These are phyloP conservation scores for Blastobotrys petasosporus DNA, from an alignment of 1,139 yeast species.

Conservation along the genomic window DNA sequence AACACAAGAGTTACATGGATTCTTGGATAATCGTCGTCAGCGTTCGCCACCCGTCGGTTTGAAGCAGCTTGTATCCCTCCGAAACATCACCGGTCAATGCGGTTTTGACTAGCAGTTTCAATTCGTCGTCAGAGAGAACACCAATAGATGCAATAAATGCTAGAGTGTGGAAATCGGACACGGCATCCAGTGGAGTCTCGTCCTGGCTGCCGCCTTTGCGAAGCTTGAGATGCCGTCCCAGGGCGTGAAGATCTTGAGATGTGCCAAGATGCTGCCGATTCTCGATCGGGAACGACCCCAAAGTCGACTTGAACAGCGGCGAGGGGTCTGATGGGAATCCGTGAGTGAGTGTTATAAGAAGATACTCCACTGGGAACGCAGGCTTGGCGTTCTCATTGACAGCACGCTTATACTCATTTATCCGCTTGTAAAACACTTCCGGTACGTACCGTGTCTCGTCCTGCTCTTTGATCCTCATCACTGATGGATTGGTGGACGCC, in stretches of 20 bases:
- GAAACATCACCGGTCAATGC: slow-evolving; percentile 28
- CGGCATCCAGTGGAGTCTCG: slow-evolving; percentile 37
- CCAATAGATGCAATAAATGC: slow-evolving; percentile 50
- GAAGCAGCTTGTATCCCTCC: slow-evolving; percentile 51
- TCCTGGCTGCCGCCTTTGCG: slow-evolving; percentile 16
- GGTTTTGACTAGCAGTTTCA: slow-evolving; percentile 41
- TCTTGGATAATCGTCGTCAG: slow-evolving; percentile 47
- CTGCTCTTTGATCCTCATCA: slow-evolving; percentile 73
- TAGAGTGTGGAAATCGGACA: slow-evolving; percentile 70
- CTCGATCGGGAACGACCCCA: slow-evolving; percentile 62
- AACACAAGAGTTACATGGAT: slow-evolving; percentile 14
- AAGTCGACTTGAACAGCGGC: slow-evolving; percentile 38
- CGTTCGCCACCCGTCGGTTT: slow-evolving; percentile 73
- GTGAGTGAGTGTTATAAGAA: slow-evolving; percentile 82
- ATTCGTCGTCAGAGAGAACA: slow-evolving; percentile 48
- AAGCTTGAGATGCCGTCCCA: slow-evolving; percentile 45
- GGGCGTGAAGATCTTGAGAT: slow-evolving; percentile 56
- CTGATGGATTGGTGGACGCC: slow-evolving; percentile 88
- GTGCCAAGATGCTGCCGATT: slow-evolving; percentile 72
- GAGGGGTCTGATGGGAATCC: slow-evolving; percentile 74
- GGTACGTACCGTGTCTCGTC: slow-evolving; percentile 79
- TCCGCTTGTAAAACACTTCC: slow-evolving; percentile 77
- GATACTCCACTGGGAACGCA: slow-evolving; percentile 90
- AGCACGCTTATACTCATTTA: slow-evolving; percentile 82
- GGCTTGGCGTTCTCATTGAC: slow-evolving; percentile 91